Evolutionary conservation across 352 stramenopile species (phyloP).

Genomic region (Globisporangium paddicum): DNA sequence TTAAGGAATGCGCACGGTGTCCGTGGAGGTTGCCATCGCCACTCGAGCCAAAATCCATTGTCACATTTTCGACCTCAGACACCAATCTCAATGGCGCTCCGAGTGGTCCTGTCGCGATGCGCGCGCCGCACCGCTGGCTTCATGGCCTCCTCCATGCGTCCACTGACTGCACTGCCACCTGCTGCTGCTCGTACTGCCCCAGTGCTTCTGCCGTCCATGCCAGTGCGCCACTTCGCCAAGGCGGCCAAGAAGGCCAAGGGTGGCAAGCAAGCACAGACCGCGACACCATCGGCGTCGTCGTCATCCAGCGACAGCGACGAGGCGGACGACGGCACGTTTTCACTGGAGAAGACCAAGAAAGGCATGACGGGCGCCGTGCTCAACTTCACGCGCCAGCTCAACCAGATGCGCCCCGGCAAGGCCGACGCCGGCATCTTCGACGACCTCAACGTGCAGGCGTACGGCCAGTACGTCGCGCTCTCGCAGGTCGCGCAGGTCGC

Average conservation of each 20-base stretch:
- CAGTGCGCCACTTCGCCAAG: constrained; percentile 58
- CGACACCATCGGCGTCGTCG: constrained; percentile 1
- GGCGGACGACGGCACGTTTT: constrained; percentile 16
- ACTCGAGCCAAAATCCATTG: constrained; percentile 3
- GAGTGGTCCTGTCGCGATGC: constrained; percentile 11
- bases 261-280: constrained; percentile 21
- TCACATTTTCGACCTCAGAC: constrained; percentile 8
- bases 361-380: constrained; percentile 79
- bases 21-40: background rate
- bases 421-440: constrained; percentile 83
- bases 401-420: constrained; percentile 74
- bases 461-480: constrained; percentile 72
- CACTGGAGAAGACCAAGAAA: constrained; percentile 61
- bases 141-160: background rate
- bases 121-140: background rate
- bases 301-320: constrained; percentile 4
- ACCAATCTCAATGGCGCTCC: constrained; percentile 11
- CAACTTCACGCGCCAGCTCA: constrained; percentile 68
- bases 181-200: constrained; percentile 10
- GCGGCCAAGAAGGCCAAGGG: constrained; percentile 54
- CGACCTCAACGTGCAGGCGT: constrained; percentile 72
- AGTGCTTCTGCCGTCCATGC: background rate
- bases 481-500: constrained; percentile 76
- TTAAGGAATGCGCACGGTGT: background rate
- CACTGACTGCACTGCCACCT: constrained; percentile 1